Evolutionary conservation across 805 yeast genomes (phyloP), one percentile per base, ranked within the genome.

Genomic region (Kurtzmaniella fragi): DNA sequence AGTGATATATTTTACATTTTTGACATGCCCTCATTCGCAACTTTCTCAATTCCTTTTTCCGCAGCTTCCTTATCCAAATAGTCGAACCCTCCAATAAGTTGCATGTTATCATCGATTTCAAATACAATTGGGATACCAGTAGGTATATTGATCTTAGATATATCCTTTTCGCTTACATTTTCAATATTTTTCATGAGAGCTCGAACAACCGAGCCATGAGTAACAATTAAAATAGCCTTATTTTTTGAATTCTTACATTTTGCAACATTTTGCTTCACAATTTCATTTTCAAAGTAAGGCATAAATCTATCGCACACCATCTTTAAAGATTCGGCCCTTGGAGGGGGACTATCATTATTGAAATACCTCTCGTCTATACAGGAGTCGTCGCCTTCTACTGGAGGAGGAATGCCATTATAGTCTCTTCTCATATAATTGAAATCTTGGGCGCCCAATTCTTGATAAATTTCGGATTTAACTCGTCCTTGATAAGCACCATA

Each of bases 81-180:
- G 44, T 68, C 64, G 45, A 57, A 59, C 27, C 54, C 56, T 32
- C 52, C 54, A 5, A 52, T 39, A 34, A 60, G 44, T 13, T 48
- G 44, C 6, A 64, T 64, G 6, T 46, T 40, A 32, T 62, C 63
- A 39, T 61, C 54, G 7, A 66, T 41, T 40, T 68, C 72, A 46
- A 68, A 67, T 17, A 66, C 64, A n/a, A 67, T 49, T 8, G 74
- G 74, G 3, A 68, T 59, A 1, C 73, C 74, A 1, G 72, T 68
- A 14, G 74, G 73, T 2, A 67, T 67, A 43, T 68, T 66, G 38
- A 68, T 63, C 32, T 59, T 56, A 31, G 62, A 56, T 26, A 68
- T 66, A 38, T 61, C 65, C 28, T 56, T 56, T 46, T 68, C 70
- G 37, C 61, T 56, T 20, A 67, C 61, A 26, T 54, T 50, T 34